Percentiles rank a stretch among this genome's conserved stretches.
Evolutionary conservation across 2,329 filamentous ascomycete species (phyloP).

Genomic region (Colletotrichum falcatum): DNA sequence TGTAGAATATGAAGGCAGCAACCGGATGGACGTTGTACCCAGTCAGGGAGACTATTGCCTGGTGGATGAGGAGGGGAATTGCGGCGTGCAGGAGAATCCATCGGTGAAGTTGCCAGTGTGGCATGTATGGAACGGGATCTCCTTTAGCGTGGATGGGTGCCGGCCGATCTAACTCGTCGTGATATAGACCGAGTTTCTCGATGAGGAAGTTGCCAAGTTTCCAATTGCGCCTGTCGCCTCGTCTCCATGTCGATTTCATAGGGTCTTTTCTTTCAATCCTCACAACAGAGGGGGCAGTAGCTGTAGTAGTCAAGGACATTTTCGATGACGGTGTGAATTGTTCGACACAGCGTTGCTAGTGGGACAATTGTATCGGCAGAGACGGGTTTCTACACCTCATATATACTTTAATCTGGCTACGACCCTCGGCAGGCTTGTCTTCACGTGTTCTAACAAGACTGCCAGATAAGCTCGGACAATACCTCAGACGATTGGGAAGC

Average conservation of each 20-base stretch:
- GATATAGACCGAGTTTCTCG: slow-evolving; percentile 48
- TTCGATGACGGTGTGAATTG: not conserved
- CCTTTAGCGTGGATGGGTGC: slow-evolving; percentile 55
- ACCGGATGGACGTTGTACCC: slow-evolving; percentile 48
- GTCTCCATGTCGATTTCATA: slow-evolving; percentile 56
- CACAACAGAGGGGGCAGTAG: not conserved
- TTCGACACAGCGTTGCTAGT: no score
- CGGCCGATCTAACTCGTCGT: slow-evolving; percentile 45
- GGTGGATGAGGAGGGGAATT: slow-evolving; percentile 53
- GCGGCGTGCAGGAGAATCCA: slow-evolving; percentile 55
- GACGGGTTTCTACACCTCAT: not conserved
- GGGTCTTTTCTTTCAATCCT: slow-evolving; percentile 47
- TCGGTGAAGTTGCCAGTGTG: slow-evolving; percentile 51
- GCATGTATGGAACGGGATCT: slow-evolving; percentile 55
- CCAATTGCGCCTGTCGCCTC: slow-evolving; percentile 47
- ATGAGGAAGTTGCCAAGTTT: slow-evolving; percentile 49
- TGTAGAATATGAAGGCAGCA: slow-evolving; percentile 53
- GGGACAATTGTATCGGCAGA: not conserved
- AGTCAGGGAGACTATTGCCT: slow-evolving; percentile 49
- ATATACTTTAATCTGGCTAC: slow-evolving; percentile 28
- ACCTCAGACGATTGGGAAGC: not conserved
- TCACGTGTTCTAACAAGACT: slow-evolving; percentile 20
- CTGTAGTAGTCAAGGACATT: not conserved
- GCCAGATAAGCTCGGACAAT: slow-evolving; percentile 19
- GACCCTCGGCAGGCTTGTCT: slow-evolving; percentile 28